phyloP scores from a whole-genome alignment of 495 filamentous ascomycete species.

The Penicillium parvum region DNA sequence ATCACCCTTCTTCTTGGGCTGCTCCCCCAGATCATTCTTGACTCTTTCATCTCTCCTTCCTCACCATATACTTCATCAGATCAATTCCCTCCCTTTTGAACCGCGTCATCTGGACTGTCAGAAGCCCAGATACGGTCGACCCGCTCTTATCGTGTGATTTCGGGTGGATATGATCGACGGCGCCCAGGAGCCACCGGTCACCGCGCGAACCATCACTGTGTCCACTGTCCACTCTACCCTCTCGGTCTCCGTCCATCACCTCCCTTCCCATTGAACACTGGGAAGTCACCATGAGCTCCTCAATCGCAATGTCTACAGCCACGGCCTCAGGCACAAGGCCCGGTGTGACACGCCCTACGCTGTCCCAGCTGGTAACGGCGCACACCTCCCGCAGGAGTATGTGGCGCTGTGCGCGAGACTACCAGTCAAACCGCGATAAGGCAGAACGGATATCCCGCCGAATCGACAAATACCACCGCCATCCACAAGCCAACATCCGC shows the following conservation, averaged over 20 bases:
- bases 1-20: slow-evolving; percentile 1
- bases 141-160: slow-evolving; percentile 7
- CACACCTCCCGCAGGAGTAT: slow-evolving; percentile 9
- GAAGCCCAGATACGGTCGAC: slow-evolving; percentile 6
- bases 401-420: slow-evolving; percentile 12
- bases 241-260: neutral
- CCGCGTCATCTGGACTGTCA: slow-evolving; percentile 2
- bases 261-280: neutral
- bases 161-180: slow-evolving; percentile 20
- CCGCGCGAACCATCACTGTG: slow-evolving; percentile 4
- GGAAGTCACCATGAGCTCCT: slow-evolving; percentile 18
- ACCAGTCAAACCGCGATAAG: slow-evolving; percentile 9
- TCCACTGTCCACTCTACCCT: neutral
- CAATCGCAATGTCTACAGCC: slow-evolving; percentile 7
- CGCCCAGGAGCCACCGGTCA: slow-evolving; percentile 2
- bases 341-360: slow-evolving; percentile 8
- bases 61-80: neutral
- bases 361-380: slow-evolving; percentile 8
- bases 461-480: slow-evolving; percentile 15
- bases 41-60: neutral
- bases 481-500: slow-evolving; percentile 9
- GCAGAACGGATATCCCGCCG: slow-evolving; percentile 10
- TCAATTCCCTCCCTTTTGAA: neutral
- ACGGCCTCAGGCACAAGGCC: slow-evolving; percentile 2
- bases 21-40: neutral